Evolutionary conservation across 106 monocot species (phyloP).

Genomic region (Platanthera zijinensis): DNA sequence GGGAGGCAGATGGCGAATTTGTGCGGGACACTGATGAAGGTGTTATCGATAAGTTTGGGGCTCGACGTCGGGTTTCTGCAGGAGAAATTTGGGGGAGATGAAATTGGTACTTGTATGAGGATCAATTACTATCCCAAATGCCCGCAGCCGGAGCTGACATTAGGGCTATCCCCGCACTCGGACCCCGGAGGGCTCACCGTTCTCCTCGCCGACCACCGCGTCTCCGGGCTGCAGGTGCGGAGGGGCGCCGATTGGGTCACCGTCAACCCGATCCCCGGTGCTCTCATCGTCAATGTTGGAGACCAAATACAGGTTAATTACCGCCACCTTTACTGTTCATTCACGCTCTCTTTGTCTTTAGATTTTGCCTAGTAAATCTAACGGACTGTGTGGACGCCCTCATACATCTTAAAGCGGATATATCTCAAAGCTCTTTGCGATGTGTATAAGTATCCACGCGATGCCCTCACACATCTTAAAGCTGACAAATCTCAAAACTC

Average conservation of each 20-base stretch:
- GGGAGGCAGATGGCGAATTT: slow-evolving; percentile 28
- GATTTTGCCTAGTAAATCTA: too few relatives aligned
- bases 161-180: slow-evolving; percentile 59
- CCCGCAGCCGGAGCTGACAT: slow-evolving; percentile 71
- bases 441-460: too few relatives aligned
- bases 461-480: too few relatives aligned
- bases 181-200: slow-evolving; percentile 67
- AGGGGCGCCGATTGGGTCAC: slow-evolving; percentile 36
- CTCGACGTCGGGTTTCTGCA: slow-evolving; percentile 24
- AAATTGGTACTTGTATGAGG: slow-evolving; percentile 32
- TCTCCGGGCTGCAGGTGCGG: slow-evolving; percentile 53
- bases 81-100: slow-evolving; percentile 37
- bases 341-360: background rate
- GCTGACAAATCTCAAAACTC: too few relatives aligned
- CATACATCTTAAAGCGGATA: background rate
- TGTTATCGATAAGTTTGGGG: slow-evolving; percentile 41
- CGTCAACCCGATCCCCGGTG: slow-evolving; percentile 30
- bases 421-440: too few relatives aligned
- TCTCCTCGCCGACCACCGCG: slow-evolving; percentile 39
- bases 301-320: slow-evolving; percentile 54
- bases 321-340: background rate
- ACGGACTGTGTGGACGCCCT: background rate
- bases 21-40: slow-evolving; percentile 33
- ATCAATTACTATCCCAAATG: slow-evolving; percentile 61
- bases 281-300: slow-evolving; percentile 56